Conservation (phyloP, 371 early-diverging fungal species). For the Chytridium lagenaria region DNA sequence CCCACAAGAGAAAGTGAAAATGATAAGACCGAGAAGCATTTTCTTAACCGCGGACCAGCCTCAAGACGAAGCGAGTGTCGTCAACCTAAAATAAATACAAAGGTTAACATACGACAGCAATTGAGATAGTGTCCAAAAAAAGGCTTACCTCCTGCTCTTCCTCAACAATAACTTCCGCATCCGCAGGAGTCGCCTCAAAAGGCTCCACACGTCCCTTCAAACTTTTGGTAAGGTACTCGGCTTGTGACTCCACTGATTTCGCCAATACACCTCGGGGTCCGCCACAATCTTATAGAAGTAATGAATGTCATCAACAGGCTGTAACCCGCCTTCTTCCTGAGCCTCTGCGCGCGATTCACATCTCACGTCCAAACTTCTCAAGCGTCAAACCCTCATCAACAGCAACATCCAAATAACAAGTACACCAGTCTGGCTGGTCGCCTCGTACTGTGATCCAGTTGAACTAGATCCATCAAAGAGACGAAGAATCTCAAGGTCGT, state of each 20-base stretch:
- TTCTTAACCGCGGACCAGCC: background rate
- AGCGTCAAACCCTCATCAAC: conserved; percentile 83
- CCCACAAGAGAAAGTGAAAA: background rate
- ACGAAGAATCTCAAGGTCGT: conserved; percentile 70
- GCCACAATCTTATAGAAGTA: conserved; percentile 79
- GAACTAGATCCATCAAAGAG: conserved; percentile 22
- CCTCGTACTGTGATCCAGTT: conserved; percentile 26
- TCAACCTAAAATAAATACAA: background rate
- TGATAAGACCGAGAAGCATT: background rate
- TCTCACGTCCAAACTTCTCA: conserved; percentile 96
- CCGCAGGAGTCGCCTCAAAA: conserved; percentile 36
- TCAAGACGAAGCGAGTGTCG: background rate
- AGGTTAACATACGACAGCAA: background rate
- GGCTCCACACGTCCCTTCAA: conserved; percentile 65
- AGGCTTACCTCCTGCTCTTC: conserved; percentile 75
- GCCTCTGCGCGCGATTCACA: conserved; percentile 98
- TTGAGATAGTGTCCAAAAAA: background rate
- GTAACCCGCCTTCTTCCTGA: conserved; percentile 94
- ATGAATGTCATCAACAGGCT: conserved; percentile 85
- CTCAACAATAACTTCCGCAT: conserved; percentile 64
- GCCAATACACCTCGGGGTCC: conserved; percentile 74
- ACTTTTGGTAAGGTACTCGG: conserved; percentile 71
- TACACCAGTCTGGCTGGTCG: conserved; percentile 62
- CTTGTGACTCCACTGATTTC: conserved; percentile 72
- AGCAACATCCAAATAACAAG: conserved; percentile 90